phyloP scores from a whole-genome alignment of 139 green algal genomes.

The Chloropicon primus region DNA sequence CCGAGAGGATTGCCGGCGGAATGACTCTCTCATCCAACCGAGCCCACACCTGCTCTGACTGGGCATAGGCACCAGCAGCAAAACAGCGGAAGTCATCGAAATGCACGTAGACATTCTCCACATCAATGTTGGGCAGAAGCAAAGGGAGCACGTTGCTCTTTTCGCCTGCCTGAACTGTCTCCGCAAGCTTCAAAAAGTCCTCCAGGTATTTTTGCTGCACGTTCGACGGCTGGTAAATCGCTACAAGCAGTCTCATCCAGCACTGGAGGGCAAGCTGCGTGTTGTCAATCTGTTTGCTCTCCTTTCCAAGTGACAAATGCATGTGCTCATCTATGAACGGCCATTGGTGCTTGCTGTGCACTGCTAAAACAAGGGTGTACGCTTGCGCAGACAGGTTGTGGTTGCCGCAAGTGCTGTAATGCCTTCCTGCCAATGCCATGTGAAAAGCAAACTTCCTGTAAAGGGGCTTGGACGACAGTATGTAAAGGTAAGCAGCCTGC shows the following conservation, averaged over 20 bases:
- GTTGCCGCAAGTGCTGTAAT: background rate
- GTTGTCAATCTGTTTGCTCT: background rate
- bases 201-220: background rate
- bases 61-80: background rate
- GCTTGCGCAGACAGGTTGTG: background rate
- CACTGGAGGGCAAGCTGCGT: background rate
- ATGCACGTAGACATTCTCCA: background rate
- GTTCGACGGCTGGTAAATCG: background rate
- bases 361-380: background rate
- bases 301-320: background rate
- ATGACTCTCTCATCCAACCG: background rate
- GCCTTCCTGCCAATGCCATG: background rate
- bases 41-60: background rate
- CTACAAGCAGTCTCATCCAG: background rate
- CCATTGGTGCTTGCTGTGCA: background rate
- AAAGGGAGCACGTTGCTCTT: background rate
- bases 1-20: background rate
- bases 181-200: background rate
- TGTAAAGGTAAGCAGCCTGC: background rate
- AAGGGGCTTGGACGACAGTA: background rate
- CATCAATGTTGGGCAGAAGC: background rate
- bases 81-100: background rate
- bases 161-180: background rate
- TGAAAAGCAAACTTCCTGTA: background rate
- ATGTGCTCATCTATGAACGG: background rate